Base-by-base conservation (phyloP, 2,329 filamentous ascomycete species). In the Alternaria sp. region DNA sequence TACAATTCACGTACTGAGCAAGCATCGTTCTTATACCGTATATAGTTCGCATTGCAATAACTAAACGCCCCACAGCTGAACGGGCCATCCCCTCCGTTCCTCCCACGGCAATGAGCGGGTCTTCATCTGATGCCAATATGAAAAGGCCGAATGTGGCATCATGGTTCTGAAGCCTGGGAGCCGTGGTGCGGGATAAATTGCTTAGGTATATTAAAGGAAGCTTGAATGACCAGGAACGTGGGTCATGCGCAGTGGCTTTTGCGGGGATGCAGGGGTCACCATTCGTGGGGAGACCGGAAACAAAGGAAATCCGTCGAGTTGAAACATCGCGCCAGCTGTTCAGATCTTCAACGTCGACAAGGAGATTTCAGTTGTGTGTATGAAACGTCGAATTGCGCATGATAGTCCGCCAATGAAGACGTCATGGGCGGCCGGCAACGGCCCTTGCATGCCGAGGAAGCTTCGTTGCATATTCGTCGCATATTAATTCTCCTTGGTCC, bases 101-200 rank as follows among this genome's bases (percentile, higher is more conserved):
- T 28, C 12, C 20, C 25, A 48, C 12, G 54, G 57, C 57, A 62
- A 62, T 66, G 59, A 62, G 45, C 44, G 46, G 40, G 20, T 30
- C 43, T 60, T 65, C 67, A 68, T 64, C 65, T 49, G 55, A 59
- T 57, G 46, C 30, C 38, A 59, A 65, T 63, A 60, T 68, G 60
- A 28, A 59, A 53, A 25, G 62, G n/a, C 38, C 36, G 30, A 14
- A 48, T 54, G 10, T 34, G 43, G 57, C 45, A 58, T 67, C 64
- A 59, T 51, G 41, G 64, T 62, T 63, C 59, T 56, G 38, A 30
- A 27, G 7, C 12, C 38, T 32, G 20, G 44, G 52, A 66, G 59
- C 63, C 57, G 62, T 60, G 60, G 57, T 65, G 58, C 61, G 56
- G 62, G 59, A 70, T 73, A 69, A 25, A 72, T 68, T 69, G 57